Percentiles rank a stretch among this genome's conserved stretches.
Evolutionary conservation across 257 asterid species (phyloP).

Genomic region (Petunia secreta): DNA sequence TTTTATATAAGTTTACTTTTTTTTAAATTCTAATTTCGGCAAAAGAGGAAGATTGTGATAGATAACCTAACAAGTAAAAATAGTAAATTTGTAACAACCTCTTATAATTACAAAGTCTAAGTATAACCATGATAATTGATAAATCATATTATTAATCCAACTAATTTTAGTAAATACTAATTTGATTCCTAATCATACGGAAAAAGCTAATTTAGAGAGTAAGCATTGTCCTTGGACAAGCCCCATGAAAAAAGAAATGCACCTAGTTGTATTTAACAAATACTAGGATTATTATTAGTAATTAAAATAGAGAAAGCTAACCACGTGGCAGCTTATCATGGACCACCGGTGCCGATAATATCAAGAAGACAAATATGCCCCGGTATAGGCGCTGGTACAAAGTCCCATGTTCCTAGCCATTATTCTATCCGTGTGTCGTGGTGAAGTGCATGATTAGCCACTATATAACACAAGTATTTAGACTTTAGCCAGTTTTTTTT

Average conservation of each 20-base stretch:
- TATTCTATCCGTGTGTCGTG: not conserved
- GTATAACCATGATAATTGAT: not conserved
- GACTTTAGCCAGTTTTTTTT: no score
- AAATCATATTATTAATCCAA: not conserved
- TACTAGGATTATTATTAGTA: not conserved
- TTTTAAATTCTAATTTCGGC: no score
- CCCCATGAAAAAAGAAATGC: not conserved
- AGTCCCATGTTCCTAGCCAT: constrained; percentile 13
- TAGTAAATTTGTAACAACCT: not conserved
- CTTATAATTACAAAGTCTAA: not conserved
- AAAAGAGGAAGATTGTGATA: no score
- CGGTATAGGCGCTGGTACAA: not conserved
- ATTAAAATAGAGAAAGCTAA: not conserved
- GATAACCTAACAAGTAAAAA: not conserved
- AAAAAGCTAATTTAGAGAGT: not conserved
- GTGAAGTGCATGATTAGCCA: no score
- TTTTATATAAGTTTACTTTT: not conserved
- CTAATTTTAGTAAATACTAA: not conserved
- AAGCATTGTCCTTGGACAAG: not conserved
- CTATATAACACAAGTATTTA: no score
- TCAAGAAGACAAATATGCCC: constrained; percentile 31
- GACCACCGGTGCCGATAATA: constrained; percentile 1
- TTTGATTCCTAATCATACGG: not conserved
- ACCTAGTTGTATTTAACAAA: not conserved
- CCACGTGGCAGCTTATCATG: constrained; percentile 27